These are phyloP conservation scores for Alternaria triticimaculans DNA, from an alignment of 2,329 filamentous ascomycete species.

Conservation along the genomic window DNA sequence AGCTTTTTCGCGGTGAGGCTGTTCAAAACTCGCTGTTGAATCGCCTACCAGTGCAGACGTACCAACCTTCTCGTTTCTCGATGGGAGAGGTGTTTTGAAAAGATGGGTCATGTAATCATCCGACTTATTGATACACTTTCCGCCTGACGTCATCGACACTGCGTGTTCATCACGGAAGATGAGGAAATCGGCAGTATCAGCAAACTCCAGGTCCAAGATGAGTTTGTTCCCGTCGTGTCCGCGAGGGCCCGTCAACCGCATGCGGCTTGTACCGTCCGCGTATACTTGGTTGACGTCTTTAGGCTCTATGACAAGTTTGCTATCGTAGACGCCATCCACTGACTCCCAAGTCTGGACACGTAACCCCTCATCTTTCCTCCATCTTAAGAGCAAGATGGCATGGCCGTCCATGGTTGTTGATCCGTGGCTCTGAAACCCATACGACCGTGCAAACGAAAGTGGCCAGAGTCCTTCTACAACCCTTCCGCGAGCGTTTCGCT, in stretches of 20 bases:
- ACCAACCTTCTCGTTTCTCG: slow-evolving; percentile 19
- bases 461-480: slow-evolving; percentile 12
- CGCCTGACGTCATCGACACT: background rate
- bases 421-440: slow-evolving; percentile 5
- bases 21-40: background rate
- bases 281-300: slow-evolving; percentile 16
- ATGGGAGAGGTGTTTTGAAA: slow-evolving; percentile 17
- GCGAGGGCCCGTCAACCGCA: slow-evolving; percentile 29
- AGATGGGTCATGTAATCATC: slow-evolving; percentile 14
- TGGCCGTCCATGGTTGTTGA: background rate
- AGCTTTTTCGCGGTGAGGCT: background rate
- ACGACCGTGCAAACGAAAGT: slow-evolving; percentile 26
- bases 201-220: slow-evolving; percentile 34
- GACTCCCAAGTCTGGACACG: slow-evolving; percentile 3
- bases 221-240: slow-evolving; percentile 6
- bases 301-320: slow-evolving; percentile 9
- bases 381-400: slow-evolving; percentile 1
- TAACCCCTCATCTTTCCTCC: background rate
- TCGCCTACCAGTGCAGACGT: slow-evolving; percentile 5
- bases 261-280: slow-evolving; percentile 22
- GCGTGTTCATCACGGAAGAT: slow-evolving; percentile 13
- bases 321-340: background rate
- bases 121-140: background rate
- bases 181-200: slow-evolving; percentile 9
- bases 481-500: background rate